Evolutionary conservation across 768 basidiomycete genomes (phyloP).

Genomic region (Russula earlei): DNA sequence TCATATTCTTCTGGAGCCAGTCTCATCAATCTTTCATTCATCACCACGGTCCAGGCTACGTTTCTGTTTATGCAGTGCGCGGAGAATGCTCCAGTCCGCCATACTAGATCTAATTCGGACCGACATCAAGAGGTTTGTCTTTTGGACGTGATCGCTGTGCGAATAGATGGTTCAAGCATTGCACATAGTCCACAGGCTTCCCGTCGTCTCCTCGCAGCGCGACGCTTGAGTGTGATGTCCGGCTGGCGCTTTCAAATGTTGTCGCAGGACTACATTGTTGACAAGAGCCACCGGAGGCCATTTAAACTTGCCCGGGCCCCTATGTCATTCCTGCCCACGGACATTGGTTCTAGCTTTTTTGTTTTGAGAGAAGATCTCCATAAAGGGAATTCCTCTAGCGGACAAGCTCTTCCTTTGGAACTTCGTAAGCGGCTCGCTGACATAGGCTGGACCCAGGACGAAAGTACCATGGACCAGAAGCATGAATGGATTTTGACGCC

Average conservation of each 20-base stretch:
- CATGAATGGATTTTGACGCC: slow-evolving; percentile 54
- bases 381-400: slow-evolving; percentile 38
- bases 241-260: slow-evolving; percentile 65
- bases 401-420: slow-evolving; percentile 46
- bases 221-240: slow-evolving; percentile 45
- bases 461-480: slow-evolving; percentile 43
- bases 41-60: background rate
- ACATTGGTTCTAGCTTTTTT: slow-evolving; percentile 57
- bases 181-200: slow-evolving; percentile 36
- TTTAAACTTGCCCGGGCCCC: slow-evolving; percentile 65
- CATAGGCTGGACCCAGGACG: slow-evolving; percentile 66
- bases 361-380: slow-evolving; percentile 44
- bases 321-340: slow-evolving; percentile 65
- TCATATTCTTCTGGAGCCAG: background rate
- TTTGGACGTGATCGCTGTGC: background rate
- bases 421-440: slow-evolving; percentile 56
- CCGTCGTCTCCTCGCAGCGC: slow-evolving; percentile 43
- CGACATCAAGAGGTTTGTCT: slow-evolving; percentile 14
- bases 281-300: slow-evolving; percentile 50
- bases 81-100: background rate
- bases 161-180: background rate
- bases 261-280: slow-evolving; percentile 49
- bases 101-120: background rate
- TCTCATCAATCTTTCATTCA: background rate
- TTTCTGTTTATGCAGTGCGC: slow-evolving; percentile 28